Evolutionary conservation across 2,329 filamentous ascomycete species (phyloP), one percentile per base, ranked within the genome.

Genomic region (Xylariaceae sp.): DNA sequence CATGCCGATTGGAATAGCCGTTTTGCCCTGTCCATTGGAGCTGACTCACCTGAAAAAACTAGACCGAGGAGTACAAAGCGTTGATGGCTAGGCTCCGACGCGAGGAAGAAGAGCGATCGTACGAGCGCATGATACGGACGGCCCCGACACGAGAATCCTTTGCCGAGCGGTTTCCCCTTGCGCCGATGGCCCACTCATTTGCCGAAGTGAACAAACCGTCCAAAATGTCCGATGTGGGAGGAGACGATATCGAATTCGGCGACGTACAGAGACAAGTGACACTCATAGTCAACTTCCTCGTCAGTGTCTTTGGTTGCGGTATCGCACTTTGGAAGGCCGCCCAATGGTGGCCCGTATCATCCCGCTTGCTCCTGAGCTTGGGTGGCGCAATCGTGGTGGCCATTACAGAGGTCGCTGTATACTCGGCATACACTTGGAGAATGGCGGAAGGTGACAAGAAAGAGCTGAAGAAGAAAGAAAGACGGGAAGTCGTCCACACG

Each of bases 201-300:
- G 73, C 74, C 41, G 74, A 68, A 46, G 71, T 68, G 24, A 74
- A 76, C 47, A 65, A 63, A 7, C 70, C 70, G 0, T 64, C 59
- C 16, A 68, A 59, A 28, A 57, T 63, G 13, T 62, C 64, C 17
- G 74, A 74, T 41, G 54, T 68, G 5, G 65, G 63, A 49, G 71
- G 77, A 48, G 83, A 87, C 46, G 80, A 83, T 2, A 66, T 84
- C 2, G 81, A 79, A 2, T 81, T 81, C 47, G 73, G 76, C 24
- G 85, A 92, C 44, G 71, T 92, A 1, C 83, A 90, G 58, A 73
- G 85, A n/a, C 87, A 92, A 55, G 66, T 92, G 40, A 81, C 85
- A 29, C 70, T 97, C 6, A 88, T 97, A 36, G 73, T 94, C 54
- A 98, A 97, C 60, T 88, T 97, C 35, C 66, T 96, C 27, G 71